phyloP scores from a whole-genome alignment of 352 stramenopile species.

The Phytophthora rubi region DNA sequence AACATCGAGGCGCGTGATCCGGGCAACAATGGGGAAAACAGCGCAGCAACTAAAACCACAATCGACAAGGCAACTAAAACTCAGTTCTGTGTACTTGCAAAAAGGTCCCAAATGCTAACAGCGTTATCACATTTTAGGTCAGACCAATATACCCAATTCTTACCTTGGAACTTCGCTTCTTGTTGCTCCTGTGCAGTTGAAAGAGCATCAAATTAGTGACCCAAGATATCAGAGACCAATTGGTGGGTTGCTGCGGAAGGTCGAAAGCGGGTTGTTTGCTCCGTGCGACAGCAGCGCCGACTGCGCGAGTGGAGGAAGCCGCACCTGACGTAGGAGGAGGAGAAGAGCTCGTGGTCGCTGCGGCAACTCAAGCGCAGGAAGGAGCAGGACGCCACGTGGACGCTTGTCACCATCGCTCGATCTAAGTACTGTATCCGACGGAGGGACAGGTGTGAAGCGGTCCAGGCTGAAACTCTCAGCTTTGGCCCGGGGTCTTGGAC shows the following conservation, averaged over 20 bases:
- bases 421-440: neutral
- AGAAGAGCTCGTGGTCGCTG: conserved; percentile 23
- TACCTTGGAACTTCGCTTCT: conserved; percentile 29
- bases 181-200: conserved; percentile 23
- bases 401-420: conserved; percentile 1
- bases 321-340: conserved; percentile 21
- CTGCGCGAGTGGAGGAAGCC: neutral
- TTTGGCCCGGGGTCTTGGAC: too few species aligned
- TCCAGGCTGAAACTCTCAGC: too few species aligned
- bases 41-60: conserved; percentile 21
- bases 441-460: too few species aligned
- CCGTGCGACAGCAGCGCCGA: neutral
- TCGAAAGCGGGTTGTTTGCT: neutral
- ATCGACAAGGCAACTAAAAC: too few species aligned
- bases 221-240: neutral
- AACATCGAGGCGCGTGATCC: conserved; percentile 32
- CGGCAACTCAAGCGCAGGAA: conserved; percentile 25
- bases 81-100: neutral
- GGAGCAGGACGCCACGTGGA: conserved; percentile 9
- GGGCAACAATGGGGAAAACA: conserved; percentile 53
- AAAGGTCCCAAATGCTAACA: neutral
- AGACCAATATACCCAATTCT: neutral
- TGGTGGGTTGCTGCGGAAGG: neutral
- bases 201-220: neutral
- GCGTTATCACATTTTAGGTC: neutral